Evolutionary conservation across 768 basidiomycete genomes (phyloP), one percentile per base, ranked within the genome.

Genomic region (Fistulinella prunicolor): DNA sequence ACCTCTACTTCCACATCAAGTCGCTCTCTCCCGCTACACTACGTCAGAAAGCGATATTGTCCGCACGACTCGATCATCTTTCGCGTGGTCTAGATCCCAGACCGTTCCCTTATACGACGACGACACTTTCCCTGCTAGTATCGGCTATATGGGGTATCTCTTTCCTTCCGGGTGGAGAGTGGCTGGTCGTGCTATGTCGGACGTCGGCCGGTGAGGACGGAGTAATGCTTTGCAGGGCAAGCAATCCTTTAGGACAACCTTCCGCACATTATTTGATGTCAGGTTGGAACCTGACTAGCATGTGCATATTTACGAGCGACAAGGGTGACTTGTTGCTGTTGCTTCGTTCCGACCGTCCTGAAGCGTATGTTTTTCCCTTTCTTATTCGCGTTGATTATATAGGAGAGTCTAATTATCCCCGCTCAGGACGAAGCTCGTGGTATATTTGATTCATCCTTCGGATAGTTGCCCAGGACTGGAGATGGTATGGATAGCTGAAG

Each of bases 151-250:
- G 48, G 51, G 42, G 19, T 9, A 37, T 53, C 23, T 42, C 43
- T 12, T 53, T 53, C 50, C 43, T 50, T 23, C 48, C 48, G 7
- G 51, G 49, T 2, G 51, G 51, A 17, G 38, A 50, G 28, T 50
- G 51, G 51, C 23, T 53, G 39, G 48, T 42, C 21, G 42, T 41
- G 38, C 35, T 53, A 4, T 50, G 43, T 26, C 51, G 43, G 26
- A 26, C 29, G n/a, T n/a, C n/a, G 16, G 48, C 14, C 9, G 23
- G 20, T 14, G 9, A 36, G 7, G 38, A 49, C 17, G 32, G 43
- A 5, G 23, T 53, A 23, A 49, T 50, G 47, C 20, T 53, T n/a
- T 51, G 50, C 46, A 42, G 22, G 7, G 9, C 46, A 12, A 42
- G 12, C 1, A n/a, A 42, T 29, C 26, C 45, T 36, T 30, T 26